Evolutionary conservation across 345 rosid genomes (phyloP), one percentile per base, ranked within the genome.

Genomic region (Eutrema yunnanense): DNA sequence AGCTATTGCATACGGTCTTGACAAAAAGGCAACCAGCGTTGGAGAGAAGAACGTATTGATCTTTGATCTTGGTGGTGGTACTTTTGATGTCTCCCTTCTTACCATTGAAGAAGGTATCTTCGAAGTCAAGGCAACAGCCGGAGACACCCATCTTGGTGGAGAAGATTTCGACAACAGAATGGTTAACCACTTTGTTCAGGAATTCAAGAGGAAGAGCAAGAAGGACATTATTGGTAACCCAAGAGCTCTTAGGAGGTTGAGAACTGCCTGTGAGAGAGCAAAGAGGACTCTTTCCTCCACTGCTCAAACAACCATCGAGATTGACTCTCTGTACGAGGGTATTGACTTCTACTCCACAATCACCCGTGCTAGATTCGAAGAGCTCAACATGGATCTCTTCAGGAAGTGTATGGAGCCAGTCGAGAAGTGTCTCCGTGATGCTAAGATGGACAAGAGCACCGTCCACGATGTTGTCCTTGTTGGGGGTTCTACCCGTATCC

Each of bases 31-130:
- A 0, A 80, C 92, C 13, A 87, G 92, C 49, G 92, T 89, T 49
- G 87, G 87, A 9, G 87, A 89, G 84, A 89, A 89, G 88, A 89
- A 82, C 14, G 92, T 87, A 3, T 69, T 89, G 69, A 89, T 89
- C 74, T 89, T 89, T 3, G 92, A 89, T 81, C 88, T 88, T 38
- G 94, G 94, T 64, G 94, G 94, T 58, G 94, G 91, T 75, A 89
- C 92, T 8, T 89, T 89, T 9, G 92, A 82, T 84, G 96, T 87
- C 26, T 87, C 96, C 49, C 96, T 89, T 76, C 84, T 89, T 0
- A 89, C 96, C 11, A 87, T 89, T 50, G 90, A 87, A 47, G 90
- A 87, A 73, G 95, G 92, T 76, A 87, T 89, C 71, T 87, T 87
- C 38, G 95, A 89, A 78, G 95, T 89, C 4, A 89, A 89, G 77